Evolutionary conservation across 2,329 filamentous ascomycete species (phyloP), one percentile per base, ranked within the genome.

Genomic region (Alternaria gansuensis): DNA sequence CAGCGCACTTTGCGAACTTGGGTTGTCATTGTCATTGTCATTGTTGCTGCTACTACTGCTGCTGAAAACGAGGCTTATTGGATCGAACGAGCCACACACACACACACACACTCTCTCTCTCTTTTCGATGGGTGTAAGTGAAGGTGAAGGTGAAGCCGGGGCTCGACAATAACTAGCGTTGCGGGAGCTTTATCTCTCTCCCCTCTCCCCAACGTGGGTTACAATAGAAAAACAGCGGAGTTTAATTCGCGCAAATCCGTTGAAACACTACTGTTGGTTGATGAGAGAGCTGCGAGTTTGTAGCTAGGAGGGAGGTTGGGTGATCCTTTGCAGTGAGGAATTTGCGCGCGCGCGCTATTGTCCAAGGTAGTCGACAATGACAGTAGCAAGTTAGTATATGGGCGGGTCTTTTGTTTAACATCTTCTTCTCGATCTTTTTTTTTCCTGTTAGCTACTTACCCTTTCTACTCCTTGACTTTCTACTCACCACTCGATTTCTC

Each of bases 341-440:
- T 28, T 7, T 17, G 17, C 17, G 17, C 17, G 17, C 17, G 17
- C 26, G n/a, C 36, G 21, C 45, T 51, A 50, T 55, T 55, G 44
- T 55, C 48, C 37, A n/a, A 40, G 14, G 29, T 41, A 14, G 17
- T 14, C 29, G 36, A 55, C 53, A 55, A 55, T 55, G 53, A n/a
- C n/a, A n/a, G n/a, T n/a, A n/a, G n/a, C n/a, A n/a, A 17, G 17
- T 17, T 17, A 41, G 28, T 36, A 11, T 10, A 29, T 2, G 7
- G 13, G 17, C 17, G 17, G 17, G 17, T 17, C 17, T n/a, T n/a
- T 33, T 48, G 44, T 54, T 33, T 49, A 43, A 33, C n/a, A 50
- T 29, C 37, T 48, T 10, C 17, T 14, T 26, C n/a, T 23, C 13
- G 28, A 17, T 33, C 37, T 33, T 8, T 4, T 49, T 10, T 31